phyloP scores from a whole-genome alignment of 75 land plant species.

The Picea glauca region DNA sequence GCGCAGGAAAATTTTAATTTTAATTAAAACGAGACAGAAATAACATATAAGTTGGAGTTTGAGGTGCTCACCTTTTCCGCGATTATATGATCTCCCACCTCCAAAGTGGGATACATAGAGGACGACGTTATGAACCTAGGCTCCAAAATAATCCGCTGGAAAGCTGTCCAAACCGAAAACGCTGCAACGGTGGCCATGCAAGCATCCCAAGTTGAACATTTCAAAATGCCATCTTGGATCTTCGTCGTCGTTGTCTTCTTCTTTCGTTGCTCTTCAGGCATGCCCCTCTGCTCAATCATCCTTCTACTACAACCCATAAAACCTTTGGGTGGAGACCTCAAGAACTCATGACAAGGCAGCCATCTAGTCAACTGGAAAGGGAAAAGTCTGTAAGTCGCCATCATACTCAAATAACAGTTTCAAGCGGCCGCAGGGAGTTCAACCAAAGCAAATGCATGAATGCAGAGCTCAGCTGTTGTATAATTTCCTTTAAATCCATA shows the following conservation, averaged over 20 bases:
- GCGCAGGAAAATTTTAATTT: too few relatives aligned
- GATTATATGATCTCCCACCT: constrained; percentile 48
- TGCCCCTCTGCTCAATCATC: neutral
- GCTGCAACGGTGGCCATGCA: neutral
- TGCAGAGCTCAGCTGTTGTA: too few relatives aligned
- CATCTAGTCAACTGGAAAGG: neutral
- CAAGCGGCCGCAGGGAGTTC: too few relatives aligned
- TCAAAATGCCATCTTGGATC: neutral
- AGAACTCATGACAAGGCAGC: constrained; percentile 3
- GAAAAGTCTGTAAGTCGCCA: neutral
- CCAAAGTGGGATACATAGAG: constrained; percentile 66
- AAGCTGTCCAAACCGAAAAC: constrained; percentile 13
- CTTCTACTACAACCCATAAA: neutral
- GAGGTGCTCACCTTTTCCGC: constrained; percentile 41
- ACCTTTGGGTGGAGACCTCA: neutral
- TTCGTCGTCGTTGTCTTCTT: neutral
- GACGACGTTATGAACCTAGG: constrained; percentile 42
- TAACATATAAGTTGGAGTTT: too few relatives aligned
- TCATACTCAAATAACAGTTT: too few relatives aligned
- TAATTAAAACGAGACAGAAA: too few relatives aligned
- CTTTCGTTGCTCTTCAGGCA: neutral
- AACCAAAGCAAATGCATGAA: too few relatives aligned
- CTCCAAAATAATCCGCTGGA: constrained; percentile 33
- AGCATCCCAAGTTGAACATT: neutral
- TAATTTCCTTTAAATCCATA: too few relatives aligned